Base-by-base conservation (phyloP, 129 eudicot genomes). In the Helichrysum umbraculigerum region DNA sequence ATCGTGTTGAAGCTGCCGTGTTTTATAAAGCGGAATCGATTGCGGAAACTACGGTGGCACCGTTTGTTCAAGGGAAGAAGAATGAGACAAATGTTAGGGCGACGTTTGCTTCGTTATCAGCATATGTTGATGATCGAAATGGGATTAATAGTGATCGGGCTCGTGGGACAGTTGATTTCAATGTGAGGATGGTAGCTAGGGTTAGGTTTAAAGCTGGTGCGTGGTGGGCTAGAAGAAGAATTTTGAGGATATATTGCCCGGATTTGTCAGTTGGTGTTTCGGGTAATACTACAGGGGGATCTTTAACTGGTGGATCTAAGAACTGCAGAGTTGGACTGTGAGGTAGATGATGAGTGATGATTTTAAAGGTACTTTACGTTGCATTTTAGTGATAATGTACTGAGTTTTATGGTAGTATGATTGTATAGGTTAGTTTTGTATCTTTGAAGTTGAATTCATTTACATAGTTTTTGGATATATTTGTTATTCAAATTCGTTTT, bases 191-290 rank as follows among this genome's bases (percentile, higher is more conserved):
- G 90, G 25, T 85, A 33, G 91, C 87, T n/a, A 68, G 84, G 74
- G 89, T 88, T 60, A 64, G 83, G 83, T 93, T 90, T 32, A 86
- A 80, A 78, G 91, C 97, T 0, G 88, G 91, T 32, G 85, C 82
- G 2, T 93, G 97, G 98, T 79, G 91, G 79, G 86, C 97, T 3
- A 81, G 93, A 80, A 71, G 90, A 66, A 76, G 98, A 78, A 54
- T 72, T 29, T 29, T 90, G 80, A 85, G 81, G 87, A 88, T 88
- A 42, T 77, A 51, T 54, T 93, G 98, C 30, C 83, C 84, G 1
- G 80, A 81, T 68, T 79, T 93, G 72, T 12, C 78, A 0, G 79
- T 93, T 15, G 78, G 71, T 4, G 22, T 86, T 68, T 69, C 82
- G 17, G 37, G 42, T 2, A 86, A 72, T 68, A 66, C 76, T 44